Conservation (phyloP, 148 eudicot genomes). For the Dysphania ambrosioides region DNA sequence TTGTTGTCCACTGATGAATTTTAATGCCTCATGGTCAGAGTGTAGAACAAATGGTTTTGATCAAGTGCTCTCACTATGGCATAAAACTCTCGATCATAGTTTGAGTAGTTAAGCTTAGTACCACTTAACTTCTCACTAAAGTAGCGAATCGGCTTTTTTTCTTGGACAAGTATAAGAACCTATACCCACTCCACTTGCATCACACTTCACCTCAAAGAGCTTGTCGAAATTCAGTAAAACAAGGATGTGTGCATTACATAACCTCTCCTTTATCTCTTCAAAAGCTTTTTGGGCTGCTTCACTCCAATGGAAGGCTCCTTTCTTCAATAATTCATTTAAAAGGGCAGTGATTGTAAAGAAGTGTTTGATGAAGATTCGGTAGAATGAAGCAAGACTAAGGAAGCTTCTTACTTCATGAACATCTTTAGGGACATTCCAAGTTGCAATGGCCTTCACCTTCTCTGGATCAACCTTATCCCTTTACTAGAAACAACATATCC, state of each 20-base stretch:
- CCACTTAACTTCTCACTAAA: neutral
- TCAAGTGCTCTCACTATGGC: neutral
- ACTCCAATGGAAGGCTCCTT: too few species aligned
- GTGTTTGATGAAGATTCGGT: too few species aligned
- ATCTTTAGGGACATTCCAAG: neutral
- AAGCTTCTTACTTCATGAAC: neutral
- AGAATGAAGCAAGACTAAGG: neutral
- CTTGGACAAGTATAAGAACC: neutral
- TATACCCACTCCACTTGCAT: neutral
- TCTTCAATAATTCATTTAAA: too few species aligned
- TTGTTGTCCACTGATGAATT: neutral
- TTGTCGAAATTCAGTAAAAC: neutral
- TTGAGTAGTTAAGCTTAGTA: neutral
- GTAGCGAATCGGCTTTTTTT: neutral
- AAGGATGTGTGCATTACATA: too few species aligned
- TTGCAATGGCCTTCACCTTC: too few species aligned
- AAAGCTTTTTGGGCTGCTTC: too few species aligned
- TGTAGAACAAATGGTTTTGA: neutral
- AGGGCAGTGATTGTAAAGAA: too few species aligned
- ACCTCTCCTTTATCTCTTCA: too few species aligned
- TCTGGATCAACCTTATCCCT: neutral
- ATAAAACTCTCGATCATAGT: neutral
- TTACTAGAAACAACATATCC: neutral
- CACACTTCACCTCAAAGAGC: neutral
- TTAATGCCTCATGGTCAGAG: neutral